Base-by-base conservation (phyloP, 257 asterid genomes). In the Fraxinus quadrangulata region DNA sequence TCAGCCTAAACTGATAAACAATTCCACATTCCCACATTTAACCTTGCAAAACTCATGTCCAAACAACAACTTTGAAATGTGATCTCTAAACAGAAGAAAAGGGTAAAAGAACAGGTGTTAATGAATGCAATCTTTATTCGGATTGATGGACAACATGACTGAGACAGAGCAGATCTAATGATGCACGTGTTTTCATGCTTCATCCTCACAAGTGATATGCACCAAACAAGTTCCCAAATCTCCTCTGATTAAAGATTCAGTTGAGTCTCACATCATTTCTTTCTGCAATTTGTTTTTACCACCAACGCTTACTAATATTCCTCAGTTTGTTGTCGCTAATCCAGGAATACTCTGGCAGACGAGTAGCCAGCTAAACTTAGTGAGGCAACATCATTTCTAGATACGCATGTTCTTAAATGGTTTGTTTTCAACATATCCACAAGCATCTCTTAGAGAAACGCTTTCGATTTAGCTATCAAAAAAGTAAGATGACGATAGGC, bases 1-100 rank as follows among this genome's bases (percentile, higher is more conserved):
- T 71, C 31, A 67, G 73, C 78, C 39, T 7, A 10, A 36, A 72
- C 54, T 45, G 19, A 47, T 17, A 72, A 61, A 71, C 4, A 54
- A 54, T 37, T 12, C 24, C 5, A n/a, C 12, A 56, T 21, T 49
- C 37, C 21, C 8, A 19, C 45, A 70, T 51, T 63, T 77, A 76
- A 49, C 61, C 67, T 34, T 65, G 31, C 26, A 76, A 74, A 30
- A 34, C 28, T 59, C 83, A 66, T 4, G 34, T 51, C 31, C 51
- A 81, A 45, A 59, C 17, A 37, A 28, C 66, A 79, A 65, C 4
- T 65, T 65, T 4, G 37, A 28, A 21, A n/a, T n/a, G 28, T 6
- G 67, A 59, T 36, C 67, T n/a, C 65, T 68, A 65, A 33, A 54
- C 37, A 67, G 28, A 17, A 47, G 59, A 31, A 71, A 71, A 26